These are phyloP conservation scores for Geoglossum glabrum DNA, from an alignment of 495 filamentous ascomycete genomes.

Conservation along the genomic window DNA sequence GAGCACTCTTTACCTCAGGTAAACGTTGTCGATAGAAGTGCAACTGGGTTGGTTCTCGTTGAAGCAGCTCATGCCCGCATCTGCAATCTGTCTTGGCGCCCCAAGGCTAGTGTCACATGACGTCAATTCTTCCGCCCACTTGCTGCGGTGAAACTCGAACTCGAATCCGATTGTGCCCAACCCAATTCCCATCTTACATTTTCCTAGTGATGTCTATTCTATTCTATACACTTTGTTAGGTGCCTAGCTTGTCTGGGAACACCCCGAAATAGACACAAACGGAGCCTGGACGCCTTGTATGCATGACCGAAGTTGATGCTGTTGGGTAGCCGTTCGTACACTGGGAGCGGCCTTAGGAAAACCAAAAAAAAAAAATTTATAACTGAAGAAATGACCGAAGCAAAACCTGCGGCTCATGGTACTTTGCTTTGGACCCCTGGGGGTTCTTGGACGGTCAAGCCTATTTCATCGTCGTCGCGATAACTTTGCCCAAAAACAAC, in stretches of 20 bases:
- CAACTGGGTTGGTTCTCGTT: neutral
- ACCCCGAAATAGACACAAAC: neutral
- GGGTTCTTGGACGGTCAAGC: neutral
- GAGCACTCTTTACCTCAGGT: neutral
- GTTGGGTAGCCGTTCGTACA: neutral
- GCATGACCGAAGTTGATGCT: neutral
- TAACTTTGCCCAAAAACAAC: slow-evolving; percentile 13
- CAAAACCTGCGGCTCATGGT: neutral
- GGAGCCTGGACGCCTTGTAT: neutral
- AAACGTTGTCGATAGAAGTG: neutral
- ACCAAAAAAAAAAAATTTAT: neutral
- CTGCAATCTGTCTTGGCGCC: neutral
- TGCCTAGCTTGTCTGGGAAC: neutral
- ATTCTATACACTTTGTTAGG: neutral
- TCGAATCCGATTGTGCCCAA: neutral
- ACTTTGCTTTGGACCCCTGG: neutral
- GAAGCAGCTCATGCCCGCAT: neutral
- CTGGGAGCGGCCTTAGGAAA: neutral
- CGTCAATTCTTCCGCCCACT: neutral
- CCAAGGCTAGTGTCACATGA: neutral
- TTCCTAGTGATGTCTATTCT: neutral
- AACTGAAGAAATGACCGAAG: neutral
- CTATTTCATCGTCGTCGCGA: slow-evolving; percentile 14
- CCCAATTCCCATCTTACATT: neutral
- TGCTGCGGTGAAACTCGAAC: neutral